Conservation (phyloP, 805 yeast species). For the Metschnikowia continentalis region DNA sequence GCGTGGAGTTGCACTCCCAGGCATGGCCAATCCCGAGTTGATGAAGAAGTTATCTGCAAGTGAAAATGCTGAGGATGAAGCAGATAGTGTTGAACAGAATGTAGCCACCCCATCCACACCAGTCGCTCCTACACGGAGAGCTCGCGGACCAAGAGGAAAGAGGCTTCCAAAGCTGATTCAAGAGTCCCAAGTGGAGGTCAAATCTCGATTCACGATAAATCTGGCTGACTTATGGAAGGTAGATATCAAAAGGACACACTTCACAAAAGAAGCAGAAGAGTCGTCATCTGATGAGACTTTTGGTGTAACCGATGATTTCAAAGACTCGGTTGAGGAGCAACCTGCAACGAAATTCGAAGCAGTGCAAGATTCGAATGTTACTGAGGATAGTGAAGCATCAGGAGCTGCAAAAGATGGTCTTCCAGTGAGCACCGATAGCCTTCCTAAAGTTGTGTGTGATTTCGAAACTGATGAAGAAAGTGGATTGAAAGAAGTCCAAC, state of each 20-base stretch:
- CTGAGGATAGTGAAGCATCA: not conserved
- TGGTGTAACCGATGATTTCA: not conserved
- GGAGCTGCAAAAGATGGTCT: too few species aligned
- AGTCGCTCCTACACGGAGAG: conserved; percentile 35
- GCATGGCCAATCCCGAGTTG: conserved; percentile 45
- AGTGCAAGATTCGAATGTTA: too few species aligned
- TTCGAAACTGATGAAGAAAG: not conserved
- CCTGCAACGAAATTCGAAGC: not conserved
- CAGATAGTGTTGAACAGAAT: conserved; percentile 6
- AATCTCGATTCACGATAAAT: conserved; percentile 30
- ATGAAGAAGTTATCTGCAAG: conserved; percentile 11
- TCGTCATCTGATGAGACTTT: not conserved
- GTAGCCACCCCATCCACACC: not conserved
- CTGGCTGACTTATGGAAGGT: conserved; percentile 38
- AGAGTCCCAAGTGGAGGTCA: conserved; percentile 34
- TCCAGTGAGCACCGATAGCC: not conserved
- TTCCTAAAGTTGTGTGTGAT: not conserved
- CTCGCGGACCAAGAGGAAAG: conserved; percentile 72
- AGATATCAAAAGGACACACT: conserved; percentile 1
- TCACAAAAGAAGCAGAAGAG: not conserved
- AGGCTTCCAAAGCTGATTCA: conserved; percentile 58
- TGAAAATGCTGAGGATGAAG: conserved; percentile 8
- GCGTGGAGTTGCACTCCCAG: conserved; percentile 48
- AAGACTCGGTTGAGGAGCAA: not conserved
- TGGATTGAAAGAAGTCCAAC: not conserved